phyloP scores from a whole-genome alignment of 352 stramenopile genomes.

The Pythium monospermum region DNA sequence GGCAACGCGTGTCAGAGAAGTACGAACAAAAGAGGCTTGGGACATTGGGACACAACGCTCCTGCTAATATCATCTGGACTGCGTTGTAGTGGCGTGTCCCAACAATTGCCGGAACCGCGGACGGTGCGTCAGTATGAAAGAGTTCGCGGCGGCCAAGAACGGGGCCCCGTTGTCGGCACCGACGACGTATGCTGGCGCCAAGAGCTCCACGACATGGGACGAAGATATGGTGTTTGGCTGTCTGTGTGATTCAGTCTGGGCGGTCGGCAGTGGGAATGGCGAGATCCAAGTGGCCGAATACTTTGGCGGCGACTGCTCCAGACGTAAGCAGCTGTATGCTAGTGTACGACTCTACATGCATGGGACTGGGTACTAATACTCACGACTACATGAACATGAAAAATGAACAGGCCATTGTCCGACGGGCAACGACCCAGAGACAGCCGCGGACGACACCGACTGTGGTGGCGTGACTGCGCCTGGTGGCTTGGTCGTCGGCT shows the following conservation, averaged over 20 bases:
- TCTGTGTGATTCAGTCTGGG: slow-evolving; percentile 83
- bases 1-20: slow-evolving; percentile 78
- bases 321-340: slow-evolving; percentile 36
- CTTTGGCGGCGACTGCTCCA: slow-evolving; percentile 86
- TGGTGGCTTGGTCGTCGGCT: slow-evolving; percentile 36
- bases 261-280: slow-evolving; percentile 61
- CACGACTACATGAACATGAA: neutral
- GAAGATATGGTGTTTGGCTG: slow-evolving; percentile 88
- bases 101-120: slow-evolving; percentile 76
- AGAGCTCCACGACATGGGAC: slow-evolving; percentile 81
- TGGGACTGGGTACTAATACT: neutral
- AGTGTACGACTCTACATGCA: neutral
- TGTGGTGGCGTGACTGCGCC: slow-evolving; percentile 46
- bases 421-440: slow-evolving; percentile 74
- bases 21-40: slow-evolving; percentile 17
- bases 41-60: no score
- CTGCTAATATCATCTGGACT: no score
- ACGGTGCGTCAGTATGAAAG: slow-evolving; percentile 75
- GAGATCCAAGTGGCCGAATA: slow-evolving; percentile 84
- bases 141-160: slow-evolving; percentile 57
- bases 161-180: slow-evolving; percentile 59
- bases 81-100: slow-evolving; percentile 45
- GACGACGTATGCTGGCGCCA: slow-evolving; percentile 56
- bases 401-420: slow-evolving; percentile 61
- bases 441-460: slow-evolving; percentile 61